Evolutionary conservation across 441 rosid species (phyloP), one percentile per base, ranked within the genome.

Genomic region (Jatropha podagrica): DNA sequence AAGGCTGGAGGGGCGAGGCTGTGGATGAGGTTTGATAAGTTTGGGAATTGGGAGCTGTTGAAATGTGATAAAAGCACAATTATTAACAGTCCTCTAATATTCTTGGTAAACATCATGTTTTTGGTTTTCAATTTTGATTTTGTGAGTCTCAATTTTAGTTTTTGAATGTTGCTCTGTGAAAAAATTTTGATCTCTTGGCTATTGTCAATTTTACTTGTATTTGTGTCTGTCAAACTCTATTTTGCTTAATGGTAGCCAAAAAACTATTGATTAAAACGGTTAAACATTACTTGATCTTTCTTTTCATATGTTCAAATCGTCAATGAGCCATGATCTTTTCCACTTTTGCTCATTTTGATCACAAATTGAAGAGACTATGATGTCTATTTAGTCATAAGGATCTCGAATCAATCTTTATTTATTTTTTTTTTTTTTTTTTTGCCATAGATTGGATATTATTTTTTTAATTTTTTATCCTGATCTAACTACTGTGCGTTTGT

Each of bases 21-120:
- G 63, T 95, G 99, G 99, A 92, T 91, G 99, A 86, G 91, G 82
- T 87, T 89, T 66, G 98, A 95, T 76, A 77, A 90, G 46, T 82
- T 83, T 23, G 99, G 98, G 65, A 86, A 81, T n/a, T 89, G 91
- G 86, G 97, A 95, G 82, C 65, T 89, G 49, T 88, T 91, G 73
- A 98, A 93, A 74, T 93, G 93, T 70, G 99, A 93, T 63, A 95
- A 95, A 86, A 88, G 88, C 70, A 79, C 88, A 8, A 95, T 95
- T 70, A 90, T 93, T 44, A 88, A 86, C 76, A 87, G 95, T 89
- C 99, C 48, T 93, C 97, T 23, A 91, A 83, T 80, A 95, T 95
- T 79, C 94, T 93, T 17, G 63, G 63, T 95, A 85, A 61, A 26
- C 54, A 18, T 54, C 26, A 18, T 49, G 42, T 40, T 41, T 37